Evolutionary conservation across 139 green algal genomes (phyloP), one percentile per base, ranked within the genome.

Genomic region (Bryopsis sp.): DNA sequence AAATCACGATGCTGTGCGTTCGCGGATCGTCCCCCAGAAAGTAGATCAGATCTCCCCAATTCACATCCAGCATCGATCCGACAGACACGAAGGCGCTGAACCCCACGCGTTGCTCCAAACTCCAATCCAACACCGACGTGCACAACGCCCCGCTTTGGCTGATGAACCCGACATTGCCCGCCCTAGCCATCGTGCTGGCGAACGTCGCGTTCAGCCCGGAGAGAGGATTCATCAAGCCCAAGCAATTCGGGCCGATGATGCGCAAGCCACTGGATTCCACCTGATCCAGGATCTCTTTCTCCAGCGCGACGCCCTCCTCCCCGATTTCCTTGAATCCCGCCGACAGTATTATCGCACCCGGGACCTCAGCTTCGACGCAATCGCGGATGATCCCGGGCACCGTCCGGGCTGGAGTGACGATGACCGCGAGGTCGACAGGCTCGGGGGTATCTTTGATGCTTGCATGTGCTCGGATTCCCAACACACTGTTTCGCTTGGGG

Each of bases 1-100:
- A 69, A 50, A 69, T 54, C 37, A 69, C 62, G 26, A 69, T 69
- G 62, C 62, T 69, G 62, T 69, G 62, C 36, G 62, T 69, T 3
- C 62, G 35, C 5, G 62, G 62, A 36, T 69, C 62, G 43, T 69
- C 62, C 8, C 62, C 62, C 26, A 69, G 43, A 36, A 57, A 69
- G 43, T 50, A 58, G 37, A 69, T 69, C 38, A 69, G 43, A 54
- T 69, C 62, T 36, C 62, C 62, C 62, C 62, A 69, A 35, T 69
- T 32, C 8, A 69, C 62, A 35, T 69, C 62, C 35, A 69, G 26
- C 62, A 69, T 69, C 35, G 62, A 69, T 8, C 62, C 62, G 22
- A 69, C 43, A 5, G 62, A 69, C 8, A 69, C 38, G 32, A 69
- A 69, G 33, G 62, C 62, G 43, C 62, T 69, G 62, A 69, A 69